phyloP scores from a whole-genome alignment of 805 yeast species.

The Schwanniomyces vanrijiae region DNA sequence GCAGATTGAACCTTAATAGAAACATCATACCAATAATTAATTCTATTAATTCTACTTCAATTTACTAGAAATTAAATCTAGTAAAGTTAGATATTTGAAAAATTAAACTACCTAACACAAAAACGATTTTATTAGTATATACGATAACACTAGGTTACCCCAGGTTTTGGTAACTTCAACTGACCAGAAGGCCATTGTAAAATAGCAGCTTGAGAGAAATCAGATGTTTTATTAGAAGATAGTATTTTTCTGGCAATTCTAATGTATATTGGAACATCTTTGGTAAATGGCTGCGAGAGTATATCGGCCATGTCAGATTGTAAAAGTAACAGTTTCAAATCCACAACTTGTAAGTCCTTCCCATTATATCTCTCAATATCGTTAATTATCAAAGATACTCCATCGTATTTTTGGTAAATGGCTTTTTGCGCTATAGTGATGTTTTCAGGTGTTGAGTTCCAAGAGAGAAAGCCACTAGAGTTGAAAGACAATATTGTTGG shows the following conservation, averaged over 20 bases:
- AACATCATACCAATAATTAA: neutral
- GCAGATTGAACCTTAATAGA: neutral
- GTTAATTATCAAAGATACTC: slow-evolving; percentile 68
- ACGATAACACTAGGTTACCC: slow-evolving; percentile 41
- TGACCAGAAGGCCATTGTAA: slow-evolving; percentile 61
- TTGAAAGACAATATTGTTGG: slow-evolving; percentile 45
- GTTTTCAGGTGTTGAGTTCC: slow-evolving; percentile 23
- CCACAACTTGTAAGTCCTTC: slow-evolving; percentile 35
- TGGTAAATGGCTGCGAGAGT: slow-evolving; percentile 29
- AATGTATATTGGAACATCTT: slow-evolving; percentile 45
- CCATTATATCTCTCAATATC: slow-evolving; percentile 80
- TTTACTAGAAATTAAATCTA: neutral
- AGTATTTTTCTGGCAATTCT: slow-evolving; percentile 55
- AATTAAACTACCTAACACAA: too few relatives aligned
- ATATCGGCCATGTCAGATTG: slow-evolving; percentile 24
- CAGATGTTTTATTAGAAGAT: slow-evolving; percentile 45
- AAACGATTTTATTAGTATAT: neutral
- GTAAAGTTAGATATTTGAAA: neutral
- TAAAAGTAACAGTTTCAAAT: slow-evolving; percentile 22
- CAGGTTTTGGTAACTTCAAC: slow-evolving; percentile 51
- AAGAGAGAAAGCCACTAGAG: slow-evolving; percentile 31
- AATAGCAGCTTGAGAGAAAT: slow-evolving; percentile 64
- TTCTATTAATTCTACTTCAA: neutral
- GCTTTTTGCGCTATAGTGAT: slow-evolving; percentile 12
- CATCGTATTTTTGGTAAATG: slow-evolving; percentile 34